Evolutionary conservation across 768 basidiomycete species (phyloP).

Genomic region (Kwoniella sp.): DNA sequence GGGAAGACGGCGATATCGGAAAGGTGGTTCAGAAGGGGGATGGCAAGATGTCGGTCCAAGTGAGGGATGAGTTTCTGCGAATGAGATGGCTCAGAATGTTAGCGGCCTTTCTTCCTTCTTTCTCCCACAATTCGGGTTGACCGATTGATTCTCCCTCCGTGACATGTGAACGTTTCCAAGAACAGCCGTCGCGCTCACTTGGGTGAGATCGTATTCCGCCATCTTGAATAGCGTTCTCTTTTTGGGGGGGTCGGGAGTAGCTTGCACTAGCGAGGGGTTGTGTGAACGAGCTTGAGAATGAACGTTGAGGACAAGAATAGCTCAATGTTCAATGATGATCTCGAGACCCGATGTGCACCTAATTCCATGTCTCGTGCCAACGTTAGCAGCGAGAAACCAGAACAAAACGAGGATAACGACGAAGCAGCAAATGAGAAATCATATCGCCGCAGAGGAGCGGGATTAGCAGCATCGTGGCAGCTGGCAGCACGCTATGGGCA

Average conservation of each 20-base stretch:
- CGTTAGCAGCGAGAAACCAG: too few relatives aligned
- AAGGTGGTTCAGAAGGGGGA: slow-evolving; percentile 89
- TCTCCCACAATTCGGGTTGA: background rate
- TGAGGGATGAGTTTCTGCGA: slow-evolving; percentile 82
- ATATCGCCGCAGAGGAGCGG: slow-evolving; percentile 4
- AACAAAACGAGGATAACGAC: background rate
- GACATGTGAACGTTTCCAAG: slow-evolving; percentile 13
- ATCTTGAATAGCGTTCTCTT: slow-evolving; percentile 34
- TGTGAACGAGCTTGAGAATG: too few relatives aligned
- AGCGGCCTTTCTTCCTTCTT: background rate
- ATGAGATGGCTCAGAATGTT: slow-evolving; percentile 8
- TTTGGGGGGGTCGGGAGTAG: background rate
- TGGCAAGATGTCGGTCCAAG: slow-evolving; percentile 90
- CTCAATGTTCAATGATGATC: background rate
- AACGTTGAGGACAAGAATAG: too few relatives aligned
- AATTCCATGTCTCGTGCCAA: too few relatives aligned
- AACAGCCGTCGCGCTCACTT: slow-evolving; percentile 32
- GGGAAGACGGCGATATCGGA: slow-evolving; percentile 68
- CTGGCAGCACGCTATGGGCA: too few relatives aligned
- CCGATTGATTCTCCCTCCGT: background rate
- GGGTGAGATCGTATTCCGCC: slow-evolving; percentile 87
- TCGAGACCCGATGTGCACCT: background rate
- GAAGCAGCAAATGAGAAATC: background rate
- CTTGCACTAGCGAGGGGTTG: too few relatives aligned
- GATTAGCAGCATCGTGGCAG: background rate